These are phyloP conservation scores for Oxyria digyna DNA, from an alignment of 148 eudicot species.

Conservation along the genomic window DNA sequence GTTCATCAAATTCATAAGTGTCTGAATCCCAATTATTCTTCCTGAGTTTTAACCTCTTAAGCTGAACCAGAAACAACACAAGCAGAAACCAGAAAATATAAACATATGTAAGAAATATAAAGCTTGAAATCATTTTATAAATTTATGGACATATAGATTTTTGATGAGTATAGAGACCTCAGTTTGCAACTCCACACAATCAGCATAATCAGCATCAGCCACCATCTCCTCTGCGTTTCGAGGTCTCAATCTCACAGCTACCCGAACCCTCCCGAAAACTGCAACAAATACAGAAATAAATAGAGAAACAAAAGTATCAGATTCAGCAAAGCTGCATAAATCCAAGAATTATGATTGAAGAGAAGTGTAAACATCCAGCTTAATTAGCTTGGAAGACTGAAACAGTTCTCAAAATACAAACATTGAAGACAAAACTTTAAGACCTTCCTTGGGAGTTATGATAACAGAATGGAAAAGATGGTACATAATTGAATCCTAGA, in stretches of 20 bases:
- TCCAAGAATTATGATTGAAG: background rate
- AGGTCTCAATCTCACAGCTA: conserved; percentile 93
- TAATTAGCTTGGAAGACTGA: background rate
- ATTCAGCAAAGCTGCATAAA: background rate
- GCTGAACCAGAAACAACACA: conserved; percentile 25
- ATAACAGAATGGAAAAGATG: background rate
- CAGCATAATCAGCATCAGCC: conserved; percentile 97
- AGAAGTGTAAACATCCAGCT: background rate
- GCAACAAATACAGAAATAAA: background rate
- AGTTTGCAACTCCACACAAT: conserved; percentile 85
- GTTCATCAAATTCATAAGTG: conserved; percentile 95
- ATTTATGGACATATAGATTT: background rate
- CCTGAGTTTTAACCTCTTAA: conserved; percentile 87
- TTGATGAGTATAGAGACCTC: conserved; percentile 39
- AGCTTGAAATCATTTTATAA: background rate
- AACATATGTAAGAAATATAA: background rate
- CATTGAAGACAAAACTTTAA: background rate
- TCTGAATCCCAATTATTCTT: conserved; percentile 99
- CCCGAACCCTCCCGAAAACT: conserved; percentile 86
- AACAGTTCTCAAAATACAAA: background rate
- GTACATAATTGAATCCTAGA: background rate
- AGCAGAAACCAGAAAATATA: background rate
- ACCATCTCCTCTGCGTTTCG: conserved; percentile 78
- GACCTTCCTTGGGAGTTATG: background rate
- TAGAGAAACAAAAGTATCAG: background rate